A percentile compares a stretch with the other conserved stretches of the same genome.
These are phyloP conservation scores for Centella asiatica DNA, from an alignment of 129 eudicot species.

Conservation along the genomic window DNA sequence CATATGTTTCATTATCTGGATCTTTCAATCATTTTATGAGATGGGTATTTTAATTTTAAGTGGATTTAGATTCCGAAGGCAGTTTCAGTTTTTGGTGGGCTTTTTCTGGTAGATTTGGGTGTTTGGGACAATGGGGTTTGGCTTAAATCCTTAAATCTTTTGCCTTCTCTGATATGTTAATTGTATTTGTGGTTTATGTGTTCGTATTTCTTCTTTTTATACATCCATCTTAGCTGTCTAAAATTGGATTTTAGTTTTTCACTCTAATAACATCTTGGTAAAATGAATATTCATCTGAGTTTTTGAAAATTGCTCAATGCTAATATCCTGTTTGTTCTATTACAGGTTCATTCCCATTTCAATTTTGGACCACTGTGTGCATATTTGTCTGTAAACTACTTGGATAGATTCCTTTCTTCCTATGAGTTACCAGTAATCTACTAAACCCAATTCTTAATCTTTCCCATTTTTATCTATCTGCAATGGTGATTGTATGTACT, in stretches of 20 bases:
- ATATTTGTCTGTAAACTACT: constrained; percentile 42
- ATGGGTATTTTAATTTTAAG: background rate
- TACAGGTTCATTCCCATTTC: constrained; percentile 54
- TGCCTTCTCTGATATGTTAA: background rate
- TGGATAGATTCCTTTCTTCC: constrained; percentile 62
- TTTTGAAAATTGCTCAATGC: background rate
- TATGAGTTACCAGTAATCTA: constrained; percentile 61
- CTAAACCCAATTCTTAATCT: background rate
- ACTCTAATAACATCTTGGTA: background rate
- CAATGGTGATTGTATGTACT: background rate
- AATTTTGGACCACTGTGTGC: constrained; percentile 56
- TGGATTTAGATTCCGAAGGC: background rate
- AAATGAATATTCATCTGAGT: background rate
- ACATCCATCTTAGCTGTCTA: background rate
- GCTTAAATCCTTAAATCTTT: too few relatives aligned
- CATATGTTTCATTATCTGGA: background rate
- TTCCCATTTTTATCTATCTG: background rate
- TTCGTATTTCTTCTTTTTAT: background rate
- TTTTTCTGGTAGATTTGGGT: background rate
- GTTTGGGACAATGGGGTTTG: background rate
- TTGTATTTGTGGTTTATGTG: background rate
- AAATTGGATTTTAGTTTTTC: background rate
- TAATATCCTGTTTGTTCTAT: constrained; percentile 9
- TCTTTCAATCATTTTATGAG: background rate
- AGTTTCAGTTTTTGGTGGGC: background rate